Evolutionary conservation across 176 grass and related monocot genomes (phyloP), one percentile per base, ranked within the genome.

Genomic region (Triticum timopheevii): DNA sequence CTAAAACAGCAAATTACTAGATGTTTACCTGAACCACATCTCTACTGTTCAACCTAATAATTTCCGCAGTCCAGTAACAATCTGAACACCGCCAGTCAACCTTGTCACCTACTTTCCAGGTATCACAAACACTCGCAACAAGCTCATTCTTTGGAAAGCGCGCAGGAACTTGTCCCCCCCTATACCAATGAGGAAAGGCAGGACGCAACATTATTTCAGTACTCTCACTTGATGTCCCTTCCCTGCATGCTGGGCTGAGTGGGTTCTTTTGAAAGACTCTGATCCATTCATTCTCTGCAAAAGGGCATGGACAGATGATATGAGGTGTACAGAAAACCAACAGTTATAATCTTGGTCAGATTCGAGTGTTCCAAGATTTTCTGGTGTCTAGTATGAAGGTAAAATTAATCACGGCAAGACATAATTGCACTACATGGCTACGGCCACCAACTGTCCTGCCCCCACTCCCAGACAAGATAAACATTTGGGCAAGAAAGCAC

Each of bases 181-280:
- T 61, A 78, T 84, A 88, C 81, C 78, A 84, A 58, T 76, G 80
- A 86, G 93, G 93, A 90, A 90, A 95, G 13, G 83, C 16, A 88
- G 93, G 93, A 22, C 93, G 80, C 66, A 95, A n/a, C 88, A 95
- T 92, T 69, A 90, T 64, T 54, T 95, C 42, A 68, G 66, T 68
- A 73, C 31, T 3, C 13, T 44, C 35, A 83, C 52, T 69, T 66
- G 85, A 73, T 59, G 74, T 65, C 82, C 34, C 11, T 52, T 80
- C 61, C 35, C 34, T 50, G 35, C 11, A 13, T 61, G 65, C 25
- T 70, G 79, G 70, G 63, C 63, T 76, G 73, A 17, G 45, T 52
- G 73, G 45, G 45, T 76, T 36, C n/a, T 84, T 84, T 67, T 84
- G 83, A 74, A 90, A 95, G 15, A 92, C 4, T 80, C 27, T 42